Percentiles rank a stretch among this genome's conserved stretches.
phyloP scores from a whole-genome alignment of 805 yeast genomes.

The Suhomyces xylopsoci region DNA sequence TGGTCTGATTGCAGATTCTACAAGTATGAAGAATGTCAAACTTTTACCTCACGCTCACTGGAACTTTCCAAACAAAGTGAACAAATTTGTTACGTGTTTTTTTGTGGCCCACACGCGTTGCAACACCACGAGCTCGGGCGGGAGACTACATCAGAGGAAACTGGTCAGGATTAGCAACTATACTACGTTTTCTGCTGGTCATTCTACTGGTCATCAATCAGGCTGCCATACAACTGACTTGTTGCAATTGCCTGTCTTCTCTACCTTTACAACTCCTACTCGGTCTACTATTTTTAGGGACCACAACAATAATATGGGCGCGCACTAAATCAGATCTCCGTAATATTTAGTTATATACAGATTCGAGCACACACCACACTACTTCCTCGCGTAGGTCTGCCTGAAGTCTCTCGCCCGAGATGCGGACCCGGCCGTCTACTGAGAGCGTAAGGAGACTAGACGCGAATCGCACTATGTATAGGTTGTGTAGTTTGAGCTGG shows the following conservation, averaged over 20 bases:
- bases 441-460: constrained; percentile 17
- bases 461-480: constrained; percentile 18
- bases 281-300: background rate
- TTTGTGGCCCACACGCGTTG: constrained; percentile 2
- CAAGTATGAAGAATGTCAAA: background rate
- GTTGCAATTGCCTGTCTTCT: background rate
- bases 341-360: background rate
- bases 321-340: background rate
- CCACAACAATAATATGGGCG: background rate
- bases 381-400: constrained; percentile 4
- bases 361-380: constrained; percentile 13
- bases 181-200: background rate
- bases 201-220: background rate
- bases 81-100: constrained; percentile 1
- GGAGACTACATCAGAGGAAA: background rate
- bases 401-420: constrained; percentile 9
- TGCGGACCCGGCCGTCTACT: constrained; percentile 22
- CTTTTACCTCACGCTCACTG: background rate
- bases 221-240: background rate
- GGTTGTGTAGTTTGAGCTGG: constrained; percentile 18
- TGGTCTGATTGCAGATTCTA: background rate
- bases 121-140: background rate
- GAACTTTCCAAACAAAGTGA: background rate
- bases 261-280: background rate
- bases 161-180: too few relatives aligned